These are phyloP conservation scores for Breviolum minutum DNA, from an alignment of 73 alveolate genomes.

Conservation along the genomic window DNA sequence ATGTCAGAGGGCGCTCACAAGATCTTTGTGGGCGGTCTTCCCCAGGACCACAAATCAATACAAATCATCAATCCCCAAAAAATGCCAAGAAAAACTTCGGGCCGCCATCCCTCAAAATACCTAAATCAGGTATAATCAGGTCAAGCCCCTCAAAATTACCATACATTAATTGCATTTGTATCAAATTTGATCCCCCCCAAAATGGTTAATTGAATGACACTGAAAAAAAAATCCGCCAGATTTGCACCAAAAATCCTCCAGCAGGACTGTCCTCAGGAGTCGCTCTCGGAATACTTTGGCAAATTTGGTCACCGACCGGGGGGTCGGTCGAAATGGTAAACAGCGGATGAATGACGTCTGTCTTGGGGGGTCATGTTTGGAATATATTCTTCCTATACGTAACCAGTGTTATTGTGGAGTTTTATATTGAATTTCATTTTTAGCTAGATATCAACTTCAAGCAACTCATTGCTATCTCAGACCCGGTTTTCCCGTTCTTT, in stretches of 20 bases:
- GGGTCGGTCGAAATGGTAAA: background rate
- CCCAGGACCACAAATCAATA: slow-evolving; percentile 37
- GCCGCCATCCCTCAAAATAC: background rate
- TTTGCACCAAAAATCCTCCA: no score
- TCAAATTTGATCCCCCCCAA: no score
- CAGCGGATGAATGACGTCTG: background rate
- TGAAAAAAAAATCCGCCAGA: no score
- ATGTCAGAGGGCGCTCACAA: slow-evolving; percentile 50
- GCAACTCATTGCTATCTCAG: no score
- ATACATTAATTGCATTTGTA: no score
- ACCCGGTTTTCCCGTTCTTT: background rate
- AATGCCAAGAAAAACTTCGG: background rate
- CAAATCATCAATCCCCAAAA: background rate
- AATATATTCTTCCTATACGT: background rate
- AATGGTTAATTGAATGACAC: no score
- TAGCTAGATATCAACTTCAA: no score
- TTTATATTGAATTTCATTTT: no score
- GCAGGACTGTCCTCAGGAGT: slow-evolving; percentile 82
- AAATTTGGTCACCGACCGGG: slow-evolving; percentile 30
- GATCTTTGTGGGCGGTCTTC: slow-evolving; percentile 94
- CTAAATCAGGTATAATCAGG: no score
- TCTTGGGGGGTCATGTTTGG: background rate
- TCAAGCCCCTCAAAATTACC: no score
- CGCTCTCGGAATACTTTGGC: slow-evolving; percentile 62
- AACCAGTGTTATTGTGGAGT: no score